Evolutionary conservation across 192 early-diverging fungal species (phyloP), one percentile per base, ranked within the genome.

Genomic region (Funneliformis geosporum): DNA sequence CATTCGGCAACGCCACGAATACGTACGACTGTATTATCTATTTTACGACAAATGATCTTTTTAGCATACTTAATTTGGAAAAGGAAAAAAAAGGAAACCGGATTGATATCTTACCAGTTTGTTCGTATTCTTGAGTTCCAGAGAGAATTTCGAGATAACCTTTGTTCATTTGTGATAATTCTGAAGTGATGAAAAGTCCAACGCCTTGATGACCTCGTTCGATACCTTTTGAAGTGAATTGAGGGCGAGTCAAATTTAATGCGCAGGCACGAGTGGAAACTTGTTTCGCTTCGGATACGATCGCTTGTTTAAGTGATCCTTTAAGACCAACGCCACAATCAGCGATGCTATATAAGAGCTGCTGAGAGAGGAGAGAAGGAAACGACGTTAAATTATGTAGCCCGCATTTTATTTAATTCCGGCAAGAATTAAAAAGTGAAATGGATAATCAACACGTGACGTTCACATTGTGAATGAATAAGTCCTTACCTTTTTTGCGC

Each of bases 121-220:
- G 77, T 55, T 70, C 77, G 43, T 79, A 79, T 71, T 60, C 77
- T 28, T 79, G 77, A 38, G 6, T 21, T 60, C 77, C 77, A n/a
- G 77, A 79, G 8, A 79, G 46, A 60, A 79, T 79, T 79, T 71
- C 66, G 18, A 79, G 47, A 60, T 71, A 71, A 43, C 66, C 77
- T 79, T 42, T 23, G 16, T 79, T 79, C 67, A 70, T 79, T 59
- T 65, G 61, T 27, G 77, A 12, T 40, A 79, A 70, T 59, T 79
- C 77, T 40, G 67, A 70, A 60, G 77, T 79, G 23, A 79, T 79
- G 33, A 79, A 79, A 9, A 79, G 38, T 38, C 77, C 77, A 11
- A 79, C 77, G 27, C 77, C 77, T 70, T 79, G 77, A 79, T 79
- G 77, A 60, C 77, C 77, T 42, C 77, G 39, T 14, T 79, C 47